Percentiles rank a stretch among this genome's conserved stretches.
phyloP scores from a whole-genome alignment of 495 filamentous ascomycete genomes.

The Zalerion maritima region DNA sequence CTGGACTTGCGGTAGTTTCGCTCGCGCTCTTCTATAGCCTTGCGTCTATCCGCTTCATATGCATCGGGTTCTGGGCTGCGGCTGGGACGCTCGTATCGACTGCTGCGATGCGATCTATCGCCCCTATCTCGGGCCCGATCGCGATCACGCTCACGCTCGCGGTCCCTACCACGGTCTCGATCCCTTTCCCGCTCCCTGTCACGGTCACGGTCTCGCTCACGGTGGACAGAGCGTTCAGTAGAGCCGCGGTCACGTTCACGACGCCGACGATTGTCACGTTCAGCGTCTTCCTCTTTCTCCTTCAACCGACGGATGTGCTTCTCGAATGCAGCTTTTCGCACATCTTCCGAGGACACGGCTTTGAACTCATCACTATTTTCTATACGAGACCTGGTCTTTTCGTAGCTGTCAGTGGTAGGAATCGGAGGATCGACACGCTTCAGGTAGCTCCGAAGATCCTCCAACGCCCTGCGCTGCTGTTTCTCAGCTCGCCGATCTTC shows the following conservation, averaged over 20 bases:
- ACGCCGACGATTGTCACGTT: slow-evolving; percentile 54
- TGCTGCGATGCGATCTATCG: slow-evolving; percentile 48
- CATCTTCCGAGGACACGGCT: slow-evolving; percentile 65
- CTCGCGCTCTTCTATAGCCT: slow-evolving; percentile 76
- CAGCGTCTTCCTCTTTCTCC: slow-evolving; percentile 78
- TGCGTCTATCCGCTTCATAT: slow-evolving; percentile 77
- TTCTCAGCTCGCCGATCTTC: slow-evolving; percentile 80
- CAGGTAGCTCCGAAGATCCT: slow-evolving; percentile 72
- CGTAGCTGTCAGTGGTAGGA: slow-evolving; percentile 63
- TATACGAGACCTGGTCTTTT: slow-evolving; percentile 63
- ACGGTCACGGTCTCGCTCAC: slow-evolving; percentile 33
- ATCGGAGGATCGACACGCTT: slow-evolving; percentile 88
- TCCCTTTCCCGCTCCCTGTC: slow-evolving; percentile 45
- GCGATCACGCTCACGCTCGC: slow-evolving; percentile 34
- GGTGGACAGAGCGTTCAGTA: slow-evolving; percentile 42
- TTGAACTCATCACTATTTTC: slow-evolving; percentile 72
- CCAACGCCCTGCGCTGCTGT: slow-evolving; percentile 69
- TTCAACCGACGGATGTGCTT: slow-evolving; percentile 80
- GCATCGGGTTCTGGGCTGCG: slow-evolving; percentile 75
- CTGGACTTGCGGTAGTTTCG: slow-evolving; percentile 70
- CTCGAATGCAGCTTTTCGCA: slow-evolving; percentile 73
- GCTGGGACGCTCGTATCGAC: slow-evolving; percentile 41
- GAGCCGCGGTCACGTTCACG: slow-evolving; percentile 48
- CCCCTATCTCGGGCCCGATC: slow-evolving; percentile 46
- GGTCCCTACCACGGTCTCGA: too few species aligned